A percentile compares a stretch with the other conserved stretches of the same genome.
Conservation (phyloP, 2,329 filamentous ascomycete genomes). For the Periconia sp. region DNA sequence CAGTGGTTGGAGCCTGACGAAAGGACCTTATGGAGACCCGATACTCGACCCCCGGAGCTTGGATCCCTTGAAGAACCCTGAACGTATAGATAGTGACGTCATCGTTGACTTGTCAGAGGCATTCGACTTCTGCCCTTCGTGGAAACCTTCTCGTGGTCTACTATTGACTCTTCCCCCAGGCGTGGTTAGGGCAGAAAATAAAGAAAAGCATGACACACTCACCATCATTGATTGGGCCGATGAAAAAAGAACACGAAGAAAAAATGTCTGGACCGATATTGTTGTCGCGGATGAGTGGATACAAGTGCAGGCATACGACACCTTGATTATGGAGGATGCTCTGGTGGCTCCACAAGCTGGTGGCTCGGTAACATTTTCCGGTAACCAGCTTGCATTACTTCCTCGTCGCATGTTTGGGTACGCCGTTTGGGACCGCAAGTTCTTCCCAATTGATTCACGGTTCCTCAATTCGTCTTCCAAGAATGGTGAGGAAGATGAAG, state of each 20-base stretch:
- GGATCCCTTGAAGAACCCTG: background rate
- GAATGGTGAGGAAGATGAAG: conserved; percentile 1
- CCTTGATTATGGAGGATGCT: no score
- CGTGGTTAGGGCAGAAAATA: no score
- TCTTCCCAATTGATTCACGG: background rate
- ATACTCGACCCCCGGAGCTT: background rate
- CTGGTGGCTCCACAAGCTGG: no score
- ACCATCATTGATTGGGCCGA: no score
- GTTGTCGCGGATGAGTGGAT: no score
- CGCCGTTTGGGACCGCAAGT: conserved; percentile 5
- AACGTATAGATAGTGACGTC: conserved; percentile 1
- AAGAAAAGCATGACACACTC: no score
- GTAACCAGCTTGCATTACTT: background rate
- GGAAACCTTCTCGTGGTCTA: no score
- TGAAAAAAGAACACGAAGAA: no score
- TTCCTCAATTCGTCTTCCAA: background rate
- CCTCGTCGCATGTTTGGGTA: conserved; percentile 2
- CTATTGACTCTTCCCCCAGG: no score
- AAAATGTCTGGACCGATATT: no score
- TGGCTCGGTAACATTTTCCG: background rate
- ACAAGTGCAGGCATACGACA: no score
- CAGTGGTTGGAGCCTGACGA: conserved; percentile 1
- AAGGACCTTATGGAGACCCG: background rate
- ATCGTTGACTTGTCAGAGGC: background rate
- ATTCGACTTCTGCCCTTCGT: no score